Base-by-base conservation (phyloP, 129 eudicot genomes). In the Arctium lappa region DNA sequence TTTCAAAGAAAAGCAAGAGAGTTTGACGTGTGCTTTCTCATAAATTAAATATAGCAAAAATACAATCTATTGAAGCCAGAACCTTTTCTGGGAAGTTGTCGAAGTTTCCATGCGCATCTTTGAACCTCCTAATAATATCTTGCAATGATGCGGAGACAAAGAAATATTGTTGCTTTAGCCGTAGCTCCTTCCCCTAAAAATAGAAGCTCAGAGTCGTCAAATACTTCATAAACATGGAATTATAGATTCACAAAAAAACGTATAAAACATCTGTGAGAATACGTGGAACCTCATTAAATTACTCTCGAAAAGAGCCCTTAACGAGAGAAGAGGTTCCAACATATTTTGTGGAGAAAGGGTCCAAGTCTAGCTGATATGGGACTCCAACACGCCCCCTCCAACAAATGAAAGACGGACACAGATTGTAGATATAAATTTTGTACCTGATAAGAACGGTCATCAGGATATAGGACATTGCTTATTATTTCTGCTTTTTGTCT, bases 391-490 rank as follows among this genome's bases (percentile, higher is more conserved):
- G 37, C 37, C 36, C 36, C 36, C 37, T 34, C 37, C 37, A 34
- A 34, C 37, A 34, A 34, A 34, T 34, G 2, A 6, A 39, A 42
- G 11, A 42, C 10, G 48, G 48, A 50, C 16, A 11, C 18, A 13
- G 5, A 50, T 50, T 82, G 44, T 37, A 65, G 15, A 56, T 74
- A 62, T 66, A 48, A 44, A 73, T 46, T 13, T 8, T 29, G 42
- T 50, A 89, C 92, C 88, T 89, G 92, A 85, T 89, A 89, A 77
- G 90, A 87, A 69, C 92, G 92, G 69, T 89, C 92, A 82, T 89
- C 92, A 32, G 92, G 92, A 77, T 89, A 89, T 70, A 89, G 76
- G 22, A 89, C 92, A 79, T 83, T 89, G 87, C 92, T 89, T 81
- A 89, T 89, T 74, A 83, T 89, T 85, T 89, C 90, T 15, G 92